Percentiles rank a stretch among this genome's conserved stretches.
Conservation (phyloP, 2,329 filamentous ascomycete species). For the Fusarium denticulatum region DNA sequence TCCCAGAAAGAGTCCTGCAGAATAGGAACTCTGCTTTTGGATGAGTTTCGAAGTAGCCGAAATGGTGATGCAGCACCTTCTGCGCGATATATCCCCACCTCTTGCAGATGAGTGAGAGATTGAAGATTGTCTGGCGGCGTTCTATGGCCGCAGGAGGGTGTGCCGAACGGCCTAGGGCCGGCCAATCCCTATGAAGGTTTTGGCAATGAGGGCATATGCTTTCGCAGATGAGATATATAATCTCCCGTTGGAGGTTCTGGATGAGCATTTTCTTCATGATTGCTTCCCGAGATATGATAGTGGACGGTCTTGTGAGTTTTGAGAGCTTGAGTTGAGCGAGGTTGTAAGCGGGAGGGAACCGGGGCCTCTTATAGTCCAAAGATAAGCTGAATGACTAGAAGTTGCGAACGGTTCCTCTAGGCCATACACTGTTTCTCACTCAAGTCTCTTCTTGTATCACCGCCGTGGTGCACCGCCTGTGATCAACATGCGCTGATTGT, state of each 20-base stretch:
- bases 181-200: too few species aligned
- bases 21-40: neutral
- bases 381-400: neutral
- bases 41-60: neutral
- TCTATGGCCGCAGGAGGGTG: neutral
- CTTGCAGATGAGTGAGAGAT: neutral
- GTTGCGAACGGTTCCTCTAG: neutral
- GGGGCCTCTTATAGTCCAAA: neutral
- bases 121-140: neutral
- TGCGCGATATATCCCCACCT: neutral
- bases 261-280: neutral
- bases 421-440: neutral
- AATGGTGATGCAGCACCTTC: neutral
- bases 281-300: accelerated
- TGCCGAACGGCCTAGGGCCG: neutral
- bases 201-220: neutral
- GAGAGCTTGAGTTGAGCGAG: neutral
- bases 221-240: neutral
- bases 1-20: neutral
- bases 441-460: neutral
- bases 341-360: neutral
- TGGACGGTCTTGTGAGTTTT: accelerated
- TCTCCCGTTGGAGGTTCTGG: neutral
- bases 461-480: too few species aligned
- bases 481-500: neutral